Evolutionary conservation across 176 grass and related monocot species (phyloP).

Genomic region (Avena atlantica): DNA sequence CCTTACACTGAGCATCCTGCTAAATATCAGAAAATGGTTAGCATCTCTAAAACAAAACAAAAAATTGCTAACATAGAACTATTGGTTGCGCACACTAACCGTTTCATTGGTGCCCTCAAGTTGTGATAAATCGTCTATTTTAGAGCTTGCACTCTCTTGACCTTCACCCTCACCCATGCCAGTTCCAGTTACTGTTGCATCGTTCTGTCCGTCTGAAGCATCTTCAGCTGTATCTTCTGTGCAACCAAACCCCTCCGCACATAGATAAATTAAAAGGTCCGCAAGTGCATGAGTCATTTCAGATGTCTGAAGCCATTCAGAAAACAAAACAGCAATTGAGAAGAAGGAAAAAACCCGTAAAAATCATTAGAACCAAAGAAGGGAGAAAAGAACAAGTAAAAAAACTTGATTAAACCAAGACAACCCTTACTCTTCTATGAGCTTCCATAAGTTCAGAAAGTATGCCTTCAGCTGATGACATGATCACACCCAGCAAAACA

Average conservation of each 20-base stretch:
- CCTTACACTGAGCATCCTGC: conserved; percentile 63
- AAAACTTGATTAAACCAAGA: conserved; percentile 11
- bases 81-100: conserved; percentile 51
- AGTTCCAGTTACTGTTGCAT: conserved; percentile 80
- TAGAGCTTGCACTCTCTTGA: conserved; percentile 74
- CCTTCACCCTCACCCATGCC: conserved; percentile 96
- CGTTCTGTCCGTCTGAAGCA: conserved; percentile 58
- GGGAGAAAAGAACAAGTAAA: conserved; percentile 18
- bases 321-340: neutral
- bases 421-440: conserved; percentile 64
- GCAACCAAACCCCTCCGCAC: conserved; percentile 85
- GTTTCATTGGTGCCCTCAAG: conserved; percentile 63
- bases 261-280: conserved; percentile 74
- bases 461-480: conserved; percentile 75
- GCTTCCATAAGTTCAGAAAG: conserved; percentile 85
- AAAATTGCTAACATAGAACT: neutral
- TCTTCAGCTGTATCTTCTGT: conserved; percentile 72
- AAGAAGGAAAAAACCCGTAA: neutral
- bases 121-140: conserved; percentile 82
- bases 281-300: conserved; percentile 85
- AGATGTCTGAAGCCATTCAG: conserved; percentile 67
- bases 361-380: neutral
- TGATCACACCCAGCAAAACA: conserved; percentile 57
- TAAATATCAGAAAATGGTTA: conserved; percentile 42
- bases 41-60: conserved; percentile 5